phyloP scores from a whole-genome alignment of 768 basidiomycete species.

The Pholiota microspora region DNA sequence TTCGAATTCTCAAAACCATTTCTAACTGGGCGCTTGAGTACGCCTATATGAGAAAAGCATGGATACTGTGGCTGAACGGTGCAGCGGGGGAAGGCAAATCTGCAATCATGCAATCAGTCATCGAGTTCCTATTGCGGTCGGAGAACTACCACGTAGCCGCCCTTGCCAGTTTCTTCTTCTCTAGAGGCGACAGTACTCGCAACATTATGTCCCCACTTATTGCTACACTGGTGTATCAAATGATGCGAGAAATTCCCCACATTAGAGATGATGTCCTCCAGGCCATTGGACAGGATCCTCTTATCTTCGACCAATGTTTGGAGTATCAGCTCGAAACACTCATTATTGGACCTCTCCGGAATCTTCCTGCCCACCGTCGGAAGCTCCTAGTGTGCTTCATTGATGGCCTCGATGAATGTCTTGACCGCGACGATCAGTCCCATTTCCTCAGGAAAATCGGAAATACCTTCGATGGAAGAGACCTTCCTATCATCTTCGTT shows the following conservation, averaged over 20 bases:
- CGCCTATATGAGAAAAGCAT: neutral
- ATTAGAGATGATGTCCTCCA: too few relatives aligned
- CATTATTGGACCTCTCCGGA: neutral
- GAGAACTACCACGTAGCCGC: neutral
- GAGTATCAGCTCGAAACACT: neutral
- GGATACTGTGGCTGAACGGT: constrained; percentile 9
- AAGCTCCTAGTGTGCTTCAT: constrained; percentile 5
- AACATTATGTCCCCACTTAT: neutral
- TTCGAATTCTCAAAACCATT: neutral
- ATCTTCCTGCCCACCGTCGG: too few relatives aligned
- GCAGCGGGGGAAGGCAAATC: constrained; percentile 12
- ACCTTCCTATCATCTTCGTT: constrained; percentile 3
- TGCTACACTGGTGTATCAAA: neutral
- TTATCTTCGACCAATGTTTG: neutral
- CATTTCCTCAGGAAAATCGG: neutral
- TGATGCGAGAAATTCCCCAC: too few relatives aligned
- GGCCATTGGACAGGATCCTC: neutral
- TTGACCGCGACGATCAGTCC: neutral
- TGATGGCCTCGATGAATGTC: constrained; percentile 26
- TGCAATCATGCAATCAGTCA: constrained; percentile 5
- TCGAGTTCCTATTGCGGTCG: neutral
- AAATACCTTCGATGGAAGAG: neutral
- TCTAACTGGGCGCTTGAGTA: neutral
- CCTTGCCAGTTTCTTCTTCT: neutral
- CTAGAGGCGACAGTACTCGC: neutral